These are phyloP conservation scores for Euphorbia corollata DNA, from an alignment of 441 rosid genomes.

Conservation along the genomic window DNA sequence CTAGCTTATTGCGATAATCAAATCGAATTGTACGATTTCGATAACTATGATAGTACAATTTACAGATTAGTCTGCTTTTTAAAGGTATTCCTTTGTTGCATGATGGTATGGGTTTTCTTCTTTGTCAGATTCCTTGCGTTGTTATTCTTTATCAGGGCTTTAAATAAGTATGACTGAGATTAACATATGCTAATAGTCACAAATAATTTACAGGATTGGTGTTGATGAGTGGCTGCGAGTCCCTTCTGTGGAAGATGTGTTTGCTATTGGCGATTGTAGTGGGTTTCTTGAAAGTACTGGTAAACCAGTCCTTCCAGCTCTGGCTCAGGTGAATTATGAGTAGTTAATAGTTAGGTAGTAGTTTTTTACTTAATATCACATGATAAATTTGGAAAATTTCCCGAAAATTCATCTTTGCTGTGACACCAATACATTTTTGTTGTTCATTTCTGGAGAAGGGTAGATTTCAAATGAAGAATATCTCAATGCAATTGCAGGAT, in stretches of 20 bases:
- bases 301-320: slow-evolving; percentile 75
- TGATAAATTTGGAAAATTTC: not conserved
- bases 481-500: slow-evolving; percentile 3
- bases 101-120: not conserved
- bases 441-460: not conserved
- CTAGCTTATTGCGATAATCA: too few relatives aligned
- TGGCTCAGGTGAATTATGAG: slow-evolving; percentile 54
- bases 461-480: not conserved
- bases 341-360: not conserved
- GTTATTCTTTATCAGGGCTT: not conserved
- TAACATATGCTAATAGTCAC: not conserved
- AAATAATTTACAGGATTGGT: slow-evolving; percentile 50
- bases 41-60: not conserved
- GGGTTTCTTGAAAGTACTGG: slow-evolving; percentile 80
- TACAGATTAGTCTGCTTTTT: not conserved
- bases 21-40: too few relatives aligned
- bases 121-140: not conserved
- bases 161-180: not conserved
- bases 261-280: slow-evolving; percentile 82
- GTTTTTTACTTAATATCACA: not conserved
- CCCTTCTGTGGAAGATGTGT: slow-evolving; percentile 66
- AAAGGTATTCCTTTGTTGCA: not conserved
- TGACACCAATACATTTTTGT: not conserved
- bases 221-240: slow-evolving; percentile 78
- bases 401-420: not conserved